These are phyloP conservation scores for Capronia epimyces DNA, from an alignment of 2,329 filamentous ascomycete genomes.

Conservation along the genomic window DNA sequence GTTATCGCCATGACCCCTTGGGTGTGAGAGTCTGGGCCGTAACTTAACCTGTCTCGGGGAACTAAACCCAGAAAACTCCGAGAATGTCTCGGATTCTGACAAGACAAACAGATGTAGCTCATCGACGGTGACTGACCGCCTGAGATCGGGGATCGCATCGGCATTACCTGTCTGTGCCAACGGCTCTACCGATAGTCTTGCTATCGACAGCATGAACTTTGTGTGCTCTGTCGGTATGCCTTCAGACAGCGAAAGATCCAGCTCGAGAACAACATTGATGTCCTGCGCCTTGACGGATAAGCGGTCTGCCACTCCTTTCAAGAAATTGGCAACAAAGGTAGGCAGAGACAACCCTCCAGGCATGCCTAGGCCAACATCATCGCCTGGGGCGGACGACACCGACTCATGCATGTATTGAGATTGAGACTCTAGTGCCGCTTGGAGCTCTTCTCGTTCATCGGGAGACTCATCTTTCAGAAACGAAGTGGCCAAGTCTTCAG, in stretches of 20 bases:
- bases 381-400: conserved; percentile 44
- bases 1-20: conserved; percentile 7
- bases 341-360: conserved; percentile 53
- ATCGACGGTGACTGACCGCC: conserved; percentile 18
- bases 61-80: conserved; percentile 22
- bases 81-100: conserved; percentile 24
- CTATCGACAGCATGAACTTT: conserved; percentile 23
- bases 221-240: conserved; percentile 15
- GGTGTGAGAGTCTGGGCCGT: conserved; percentile 17
- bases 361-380: conserved; percentile 48
- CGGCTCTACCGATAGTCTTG: conserved; percentile 15
- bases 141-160: conserved; percentile 3
- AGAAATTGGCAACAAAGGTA: conserved; percentile 54
- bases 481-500: conserved; percentile 55
- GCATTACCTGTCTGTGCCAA: conserved; percentile 3
- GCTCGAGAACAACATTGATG: conserved; percentile 33
- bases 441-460: conserved; percentile 53
- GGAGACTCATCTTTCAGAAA: conserved; percentile 55
- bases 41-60: conserved; percentile 23
- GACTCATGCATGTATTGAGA: conserved; percentile 49
- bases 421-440: conserved; percentile 51
- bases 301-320: conserved; percentile 55
- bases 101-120: conserved; percentile 24
- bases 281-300: conserved; percentile 51
- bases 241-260: conserved; percentile 9